phyloP scores from a whole-genome alignment of 2,329 filamentous ascomycete species.

The Nemania diffusa region DNA sequence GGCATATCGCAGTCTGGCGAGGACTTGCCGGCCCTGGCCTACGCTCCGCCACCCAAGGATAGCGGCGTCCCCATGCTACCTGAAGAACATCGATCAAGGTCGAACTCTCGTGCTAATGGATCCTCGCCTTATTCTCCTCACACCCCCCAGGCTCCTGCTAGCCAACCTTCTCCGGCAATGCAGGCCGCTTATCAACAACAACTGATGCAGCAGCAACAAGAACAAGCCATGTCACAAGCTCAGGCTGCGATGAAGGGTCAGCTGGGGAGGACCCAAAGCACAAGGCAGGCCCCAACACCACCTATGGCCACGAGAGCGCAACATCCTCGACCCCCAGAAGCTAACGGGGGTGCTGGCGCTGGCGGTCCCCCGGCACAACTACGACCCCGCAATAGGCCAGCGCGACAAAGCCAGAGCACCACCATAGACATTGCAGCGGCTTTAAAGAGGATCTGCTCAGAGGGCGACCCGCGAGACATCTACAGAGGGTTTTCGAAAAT shows the following conservation, averaged over 20 bases:
- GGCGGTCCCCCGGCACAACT: slow-evolving; percentile 46
- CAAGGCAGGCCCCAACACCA: slow-evolving; percentile 67
- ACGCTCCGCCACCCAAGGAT: slow-evolving; percentile 62
- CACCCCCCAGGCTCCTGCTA: slow-evolving; percentile 54
- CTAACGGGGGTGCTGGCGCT: slow-evolving; percentile 43
- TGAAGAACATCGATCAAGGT: slow-evolving; percentile 74
- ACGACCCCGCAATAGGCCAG: slow-evolving; percentile 74
- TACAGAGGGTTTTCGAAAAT: slow-evolving; percentile 94
- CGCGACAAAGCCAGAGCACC: slow-evolving; percentile 84
- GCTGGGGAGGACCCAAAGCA: slow-evolving; percentile 78
- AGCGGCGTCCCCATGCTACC: slow-evolving; percentile 66
- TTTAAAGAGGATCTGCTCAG: slow-evolving; percentile 88
- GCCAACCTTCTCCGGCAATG: slow-evolving; percentile 52
- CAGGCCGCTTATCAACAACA: slow-evolving; percentile 70
- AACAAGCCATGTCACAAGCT: slow-evolving; percentile 82
- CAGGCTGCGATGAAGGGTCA: slow-evolving; percentile 80
- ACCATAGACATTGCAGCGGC: slow-evolving; percentile 83
- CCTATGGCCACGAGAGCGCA: slow-evolving; percentile 65
- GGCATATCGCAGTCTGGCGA: slow-evolving; percentile 68
- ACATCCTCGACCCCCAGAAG: slow-evolving; percentile 51
- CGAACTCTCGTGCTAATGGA: slow-evolving; percentile 72
- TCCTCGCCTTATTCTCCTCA: slow-evolving; percentile 60
- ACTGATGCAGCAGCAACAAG: slow-evolving; percentile 82
- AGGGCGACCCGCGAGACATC: slow-evolving; percentile 86
- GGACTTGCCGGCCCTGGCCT: slow-evolving; percentile 61